phyloP scores from a whole-genome alignment of 2,329 filamentous ascomycete genomes.

The Sarocladium brachiariae region DNA sequence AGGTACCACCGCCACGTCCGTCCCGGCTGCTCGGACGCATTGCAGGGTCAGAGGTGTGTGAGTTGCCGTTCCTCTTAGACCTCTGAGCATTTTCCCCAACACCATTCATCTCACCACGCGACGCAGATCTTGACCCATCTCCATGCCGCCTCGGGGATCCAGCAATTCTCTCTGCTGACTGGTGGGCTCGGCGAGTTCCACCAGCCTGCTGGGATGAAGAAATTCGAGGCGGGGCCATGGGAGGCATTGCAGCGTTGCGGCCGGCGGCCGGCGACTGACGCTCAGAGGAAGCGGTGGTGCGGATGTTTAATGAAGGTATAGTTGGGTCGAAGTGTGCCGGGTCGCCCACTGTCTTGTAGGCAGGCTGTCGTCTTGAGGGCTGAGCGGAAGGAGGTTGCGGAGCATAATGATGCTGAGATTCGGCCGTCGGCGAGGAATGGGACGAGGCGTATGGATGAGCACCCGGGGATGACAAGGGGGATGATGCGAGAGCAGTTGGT shows the following conservation, averaged over 20 bases:
- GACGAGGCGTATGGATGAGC: slow-evolving; percentile 45
- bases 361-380: slow-evolving; percentile 45
- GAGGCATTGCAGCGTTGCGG: slow-evolving; percentile 55
- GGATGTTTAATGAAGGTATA: slow-evolving; percentile 21
- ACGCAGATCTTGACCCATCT: slow-evolving; percentile 29
- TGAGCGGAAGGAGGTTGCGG: slow-evolving; percentile 39
- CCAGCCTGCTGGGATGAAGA: slow-evolving; percentile 57
- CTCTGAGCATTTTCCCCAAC: slow-evolving; percentile 21
- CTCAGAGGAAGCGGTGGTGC: neutral
- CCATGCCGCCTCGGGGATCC: slow-evolving; percentile 33
- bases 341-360: slow-evolving; percentile 46
- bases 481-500: slow-evolving; percentile 41
- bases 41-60: slow-evolving; percentile 28
- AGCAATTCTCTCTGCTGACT: slow-evolving; percentile 37
- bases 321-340: slow-evolving; percentile 32
- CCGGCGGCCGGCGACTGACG: slow-evolving; percentile 35
- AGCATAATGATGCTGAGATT: slow-evolving; percentile 44
- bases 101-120: slow-evolving; percentile 24
- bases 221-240: slow-evolving; percentile 71
- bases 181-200: slow-evolving; percentile 36
- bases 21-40: slow-evolving; percentile 34
- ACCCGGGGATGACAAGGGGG: slow-evolving; percentile 41
- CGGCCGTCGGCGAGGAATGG: slow-evolving; percentile 45
- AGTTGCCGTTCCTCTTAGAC: slow-evolving; percentile 22
- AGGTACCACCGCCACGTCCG: slow-evolving; percentile 27